Conservation (phyloP, 495 filamentous ascomycete genomes). For the Xeromyces bisporus region DNA sequence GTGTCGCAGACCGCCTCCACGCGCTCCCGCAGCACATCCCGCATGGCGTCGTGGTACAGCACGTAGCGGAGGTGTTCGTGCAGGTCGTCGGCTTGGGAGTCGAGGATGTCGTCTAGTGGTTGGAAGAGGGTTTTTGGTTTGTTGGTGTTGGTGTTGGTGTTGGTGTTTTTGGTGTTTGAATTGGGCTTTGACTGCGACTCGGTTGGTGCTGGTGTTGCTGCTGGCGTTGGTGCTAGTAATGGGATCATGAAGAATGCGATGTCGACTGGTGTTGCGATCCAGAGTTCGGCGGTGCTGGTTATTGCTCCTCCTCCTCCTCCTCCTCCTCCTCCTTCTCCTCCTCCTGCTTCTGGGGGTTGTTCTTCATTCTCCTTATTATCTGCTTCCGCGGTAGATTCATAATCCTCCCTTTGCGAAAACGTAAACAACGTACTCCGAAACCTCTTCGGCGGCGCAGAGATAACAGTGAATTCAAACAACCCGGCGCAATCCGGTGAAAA, state of each 20-base stretch:
- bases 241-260: constrained; percentile 71
- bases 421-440: constrained; percentile 20
- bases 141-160: constrained; percentile 1
- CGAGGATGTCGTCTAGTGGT: constrained; percentile 64
- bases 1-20: constrained; percentile 57
- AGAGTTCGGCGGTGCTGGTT: constrained; percentile 47
- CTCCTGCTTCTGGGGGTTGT: too few species aligned
- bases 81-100: constrained; percentile 39
- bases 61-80: constrained; percentile 40
- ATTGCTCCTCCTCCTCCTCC: constrained; percentile 12
- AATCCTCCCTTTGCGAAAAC: too few species aligned
- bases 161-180: constrained; percentile 5
- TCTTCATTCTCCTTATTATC: constrained; percentile 4
- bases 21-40: constrained; percentile 26
- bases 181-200: neutral
- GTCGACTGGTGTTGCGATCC: constrained; percentile 72
- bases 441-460: constrained; percentile 38
- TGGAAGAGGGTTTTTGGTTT: constrained; percentile 49
- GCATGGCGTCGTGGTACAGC: constrained; percentile 30
- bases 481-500: constrained; percentile 64
- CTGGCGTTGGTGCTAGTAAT: constrained; percentile 30
- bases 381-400: constrained; percentile 2
- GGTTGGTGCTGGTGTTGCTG: too few species aligned
- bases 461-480: constrained; percentile 71
- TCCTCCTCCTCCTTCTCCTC: too few species aligned